Evolutionary conservation across 768 basidiomycete species (phyloP).

Genomic region (Fistulinella prunicolor): DNA sequence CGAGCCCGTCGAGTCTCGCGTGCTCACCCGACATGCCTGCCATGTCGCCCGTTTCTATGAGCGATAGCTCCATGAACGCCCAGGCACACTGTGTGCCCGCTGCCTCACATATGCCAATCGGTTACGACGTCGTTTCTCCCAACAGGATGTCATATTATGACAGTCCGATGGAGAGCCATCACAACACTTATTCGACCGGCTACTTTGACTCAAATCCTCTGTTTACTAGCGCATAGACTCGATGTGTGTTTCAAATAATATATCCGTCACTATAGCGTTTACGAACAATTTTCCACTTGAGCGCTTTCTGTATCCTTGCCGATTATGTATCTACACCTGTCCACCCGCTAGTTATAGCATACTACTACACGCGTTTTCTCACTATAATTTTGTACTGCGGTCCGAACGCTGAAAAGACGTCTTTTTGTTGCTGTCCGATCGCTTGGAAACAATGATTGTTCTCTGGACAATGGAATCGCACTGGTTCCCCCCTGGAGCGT

Average conservation of each 20-base stretch:
- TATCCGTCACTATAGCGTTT: constrained; percentile 20
- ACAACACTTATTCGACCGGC: constrained; percentile 15
- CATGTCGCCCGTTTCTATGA: constrained; percentile 17
- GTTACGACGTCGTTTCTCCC: constrained; percentile 24
- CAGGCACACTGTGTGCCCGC: constrained; percentile 24
- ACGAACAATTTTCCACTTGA: constrained; percentile 12
- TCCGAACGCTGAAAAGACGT: constrained; percentile 3
- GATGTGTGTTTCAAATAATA: constrained; percentile 11
- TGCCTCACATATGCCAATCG: constrained; percentile 17
- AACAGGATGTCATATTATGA: constrained; percentile 29
- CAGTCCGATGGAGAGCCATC: constrained; percentile 20
- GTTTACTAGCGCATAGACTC: constrained; percentile 23
- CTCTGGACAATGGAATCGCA: neutral
- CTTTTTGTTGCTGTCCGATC: neutral
- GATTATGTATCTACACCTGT: constrained; percentile 22
- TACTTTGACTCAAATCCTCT: constrained; percentile 24
- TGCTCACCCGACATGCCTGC: constrained; percentile 30
- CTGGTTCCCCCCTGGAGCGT: neutral
- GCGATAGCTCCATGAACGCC: constrained; percentile 9
- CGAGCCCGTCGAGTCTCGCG: constrained; percentile 29
- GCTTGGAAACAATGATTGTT: constrained; percentile 5
- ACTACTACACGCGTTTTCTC: constrained; percentile 11
- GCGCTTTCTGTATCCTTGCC: constrained; percentile 26
- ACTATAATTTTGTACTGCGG: constrained; percentile 16
- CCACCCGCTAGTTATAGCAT: constrained; percentile 2